Evolutionary conservation across 805 yeast species (phyloP), one percentile per base, ranked within the genome.

Genomic region (Kregervanrija pseudodelftensis): DNA sequence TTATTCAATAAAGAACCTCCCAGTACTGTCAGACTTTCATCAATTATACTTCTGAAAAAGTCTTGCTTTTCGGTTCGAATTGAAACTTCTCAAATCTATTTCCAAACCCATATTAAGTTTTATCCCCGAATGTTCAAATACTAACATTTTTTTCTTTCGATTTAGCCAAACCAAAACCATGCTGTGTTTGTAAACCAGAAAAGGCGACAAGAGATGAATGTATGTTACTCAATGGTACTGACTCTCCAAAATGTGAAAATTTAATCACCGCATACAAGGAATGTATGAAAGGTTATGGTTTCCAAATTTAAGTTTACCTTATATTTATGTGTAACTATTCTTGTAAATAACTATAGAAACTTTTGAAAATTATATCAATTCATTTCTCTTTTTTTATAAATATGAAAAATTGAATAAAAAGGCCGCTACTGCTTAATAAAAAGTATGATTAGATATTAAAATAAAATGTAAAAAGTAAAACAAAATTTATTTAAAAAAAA

Each of bases 221-320:
- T 62, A 68, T 91, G 45, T 73, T 91, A 50, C 67, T 77, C 53
- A 80, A 85, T 56, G 96, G 96, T 40, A 82, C 82, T 53, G 97
- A 89, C 14, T 73, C 85, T 39, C 87, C 82, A 31, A 82, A 87
- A 56, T 91, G 99, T 66, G 76, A 80, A 47, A 76, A 74, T 44
- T 63, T 87, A 42, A 83, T 91, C 50, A 67, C 66, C 16, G 70
- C 78, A 47, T 93, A 93, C 72, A 90, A 89, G 65, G 59, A 60
- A 30, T 91, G 99, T 68, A 91, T 91, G 99, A 82, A 81, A 59
- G 88, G 95, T 14, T 91, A 67, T 62, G 99, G 99, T 0, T 91
- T 91, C 65, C 76, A 73, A 38, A 63, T 71, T 40, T 54, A 70
- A 63, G 22, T n/a, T 15, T 8, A 17, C 35, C 11, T 33, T 14